Evolutionary conservation across 192 early-diverging fungal species (phyloP), one percentile per base, ranked within the genome.

Genomic region (Endogone sp.): DNA sequence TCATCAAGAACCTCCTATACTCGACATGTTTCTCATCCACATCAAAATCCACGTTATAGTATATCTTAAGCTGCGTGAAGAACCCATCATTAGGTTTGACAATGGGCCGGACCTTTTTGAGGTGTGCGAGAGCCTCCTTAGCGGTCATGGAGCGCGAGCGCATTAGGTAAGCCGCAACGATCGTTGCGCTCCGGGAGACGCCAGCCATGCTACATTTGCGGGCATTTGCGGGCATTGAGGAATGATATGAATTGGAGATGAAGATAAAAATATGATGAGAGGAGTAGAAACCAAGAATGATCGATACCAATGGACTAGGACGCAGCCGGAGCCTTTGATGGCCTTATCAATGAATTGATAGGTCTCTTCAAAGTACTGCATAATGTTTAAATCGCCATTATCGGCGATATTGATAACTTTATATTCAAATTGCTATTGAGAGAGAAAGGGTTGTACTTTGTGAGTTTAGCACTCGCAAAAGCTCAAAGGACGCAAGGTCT

Each of bases 281-380:
- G 24, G 4, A 22, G 24, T 60, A 2, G 21, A 26, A 23, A 9
- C 10, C 21, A 9, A 60, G 37, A 22, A 60, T 10, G 22, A n/a
- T n/a, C n/a, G n/a, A n/a, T 60, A 60, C 59, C 88, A 90, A 63
- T 93, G 89, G 8, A 93, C 82, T 60, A 93, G 82, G 30, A 93
- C 81, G 9, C 78, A 79, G 2, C 82, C 84, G 21, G 82, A 79
- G 9, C 57, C 70, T 0, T 69, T 71, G 20, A 89, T 54, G 2
- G 81, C 79, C 13, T 65, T 63, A 3, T 78, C 56, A 21, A 90
- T 93, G 71, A 91, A 93, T 3, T 54, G 68, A 68, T 82, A 81
- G 44, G 81, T 85, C 32, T 83, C 85, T 6, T 87, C 79, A 64
- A 93, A 92, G 67, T 90, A 79, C 71, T 91, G 82, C 69, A 92